phyloP scores from a whole-genome alignment of 495 filamentous ascomycete species.

The Hypoxylon perforatum region DNA sequence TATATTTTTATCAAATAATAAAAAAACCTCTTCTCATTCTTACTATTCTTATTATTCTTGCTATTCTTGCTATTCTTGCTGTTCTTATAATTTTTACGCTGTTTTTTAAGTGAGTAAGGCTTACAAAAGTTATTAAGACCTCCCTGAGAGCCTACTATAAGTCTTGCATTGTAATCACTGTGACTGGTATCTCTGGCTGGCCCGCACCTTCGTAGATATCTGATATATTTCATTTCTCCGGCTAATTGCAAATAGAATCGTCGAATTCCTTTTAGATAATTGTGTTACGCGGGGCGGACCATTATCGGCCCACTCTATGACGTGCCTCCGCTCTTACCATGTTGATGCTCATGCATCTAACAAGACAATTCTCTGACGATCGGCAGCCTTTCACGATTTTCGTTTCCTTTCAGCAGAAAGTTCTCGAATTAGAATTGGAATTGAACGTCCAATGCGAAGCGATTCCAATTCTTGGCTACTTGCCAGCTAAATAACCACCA shows the following conservation, averaged over 20 bases:
- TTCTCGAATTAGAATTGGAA: constrained; percentile 20
- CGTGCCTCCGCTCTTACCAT: constrained; percentile 16
- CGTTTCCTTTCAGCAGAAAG: constrained; percentile 1
- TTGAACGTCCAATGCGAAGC: not conserved
- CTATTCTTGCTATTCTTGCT: too few species aligned
- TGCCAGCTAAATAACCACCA: not conserved
- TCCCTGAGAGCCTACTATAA: too few species aligned
- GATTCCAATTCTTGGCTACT: not conserved
- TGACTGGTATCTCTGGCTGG: too few species aligned
- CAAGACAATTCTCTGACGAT: not conserved
- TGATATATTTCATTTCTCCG: not conserved
- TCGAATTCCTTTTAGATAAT: not conserved
- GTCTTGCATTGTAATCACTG: too few species aligned
- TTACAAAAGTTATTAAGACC: too few species aligned
- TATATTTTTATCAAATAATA: too few species aligned
- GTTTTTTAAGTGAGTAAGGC: too few species aligned
- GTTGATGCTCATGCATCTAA: constrained; percentile 6
- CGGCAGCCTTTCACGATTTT: constrained; percentile 14
- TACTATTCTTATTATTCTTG: too few species aligned
- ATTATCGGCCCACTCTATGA: constrained; percentile 36
- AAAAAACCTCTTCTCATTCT: too few species aligned
- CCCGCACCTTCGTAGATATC: not conserved
- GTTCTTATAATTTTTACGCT: too few species aligned
- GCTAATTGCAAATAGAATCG: not conserved
- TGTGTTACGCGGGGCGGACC: constrained; percentile 15